A percentile compares a stretch with the other conserved stretches of the same genome.
Conservation (phyloP, 2,329 filamentous ascomycete species). For the Phyllosticta citribraziliensis region DNA sequence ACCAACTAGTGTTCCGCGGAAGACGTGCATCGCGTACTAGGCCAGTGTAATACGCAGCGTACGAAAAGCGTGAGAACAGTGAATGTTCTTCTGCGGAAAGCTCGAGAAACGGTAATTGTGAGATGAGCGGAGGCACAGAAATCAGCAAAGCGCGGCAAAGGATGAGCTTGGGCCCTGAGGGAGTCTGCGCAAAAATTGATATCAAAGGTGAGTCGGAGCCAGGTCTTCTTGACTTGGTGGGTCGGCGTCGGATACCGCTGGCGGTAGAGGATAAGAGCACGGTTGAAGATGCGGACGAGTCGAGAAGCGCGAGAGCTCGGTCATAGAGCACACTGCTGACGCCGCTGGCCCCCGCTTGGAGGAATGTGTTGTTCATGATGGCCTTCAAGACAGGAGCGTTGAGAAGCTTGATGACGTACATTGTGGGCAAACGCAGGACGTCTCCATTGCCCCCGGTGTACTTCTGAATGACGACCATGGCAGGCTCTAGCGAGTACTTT, state of each 20-base stretch:
- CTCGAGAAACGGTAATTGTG: constrained; percentile 25
- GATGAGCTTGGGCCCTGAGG: constrained; percentile 19
- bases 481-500: constrained; percentile 38
- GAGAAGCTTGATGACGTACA: constrained; percentile 36
- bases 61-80: constrained; percentile 31
- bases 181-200: constrained; percentile 14
- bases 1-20: constrained; percentile 16
- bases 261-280: not conserved
- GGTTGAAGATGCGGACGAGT: constrained; percentile 13
- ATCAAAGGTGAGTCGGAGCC: not conserved
- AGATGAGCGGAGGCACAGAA: constrained; percentile 31
- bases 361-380: not conserved
- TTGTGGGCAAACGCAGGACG: constrained; percentile 31
- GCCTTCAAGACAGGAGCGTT: constrained; percentile 11
- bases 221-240: not conserved
- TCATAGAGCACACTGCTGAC: constrained; percentile 19
- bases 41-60: constrained; percentile 29
- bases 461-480: constrained; percentile 32
- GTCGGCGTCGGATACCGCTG: not conserved
- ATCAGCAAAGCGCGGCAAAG: constrained; percentile 33
- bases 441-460: constrained; percentile 38
- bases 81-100: constrained; percentile 24
- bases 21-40: constrained; percentile 32
- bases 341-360: constrained; percentile 12
- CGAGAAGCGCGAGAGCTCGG: constrained; percentile 12